Percentiles rank a stretch among this genome's conserved stretches.
Conservation (phyloP, 768 basidiomycete genomes). For the Sarcodon sp. region DNA sequence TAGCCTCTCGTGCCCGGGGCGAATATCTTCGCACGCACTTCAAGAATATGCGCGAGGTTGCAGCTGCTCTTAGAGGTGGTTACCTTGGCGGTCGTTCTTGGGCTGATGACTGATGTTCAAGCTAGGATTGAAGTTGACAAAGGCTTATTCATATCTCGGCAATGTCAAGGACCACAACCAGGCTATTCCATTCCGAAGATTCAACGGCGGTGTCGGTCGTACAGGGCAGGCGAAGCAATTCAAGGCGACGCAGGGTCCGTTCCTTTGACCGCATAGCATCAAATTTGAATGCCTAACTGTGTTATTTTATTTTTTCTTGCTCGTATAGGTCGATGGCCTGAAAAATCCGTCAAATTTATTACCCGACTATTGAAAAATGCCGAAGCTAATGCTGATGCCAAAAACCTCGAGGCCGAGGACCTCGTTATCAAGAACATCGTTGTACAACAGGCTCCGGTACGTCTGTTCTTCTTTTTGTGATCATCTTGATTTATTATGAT, state of each 20-base stretch:
- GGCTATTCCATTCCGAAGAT: conserved; percentile 92
- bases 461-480: conserved; percentile 17
- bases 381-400: conserved; percentile 97
- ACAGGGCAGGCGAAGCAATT: conserved; percentile 94
- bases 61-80: conserved; percentile 82
- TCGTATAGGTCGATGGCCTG: conserved; percentile 91
- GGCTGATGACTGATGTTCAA: conserved; percentile 4
- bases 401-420: conserved; percentile 88
- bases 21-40: conserved; percentile 99
- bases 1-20: conserved; percentile 85
- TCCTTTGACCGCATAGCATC: neutral
- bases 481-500: conserved; percentile 1
- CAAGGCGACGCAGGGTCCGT: conserved; percentile 88
- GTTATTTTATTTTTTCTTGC: neutral
- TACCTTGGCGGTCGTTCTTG: conserved; percentile 3
- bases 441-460: conserved; percentile 94
- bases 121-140: conserved; percentile 83
- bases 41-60: conserved; percentile 99
- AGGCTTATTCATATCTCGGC: conserved; percentile 89
- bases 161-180: conserved; percentile 97
- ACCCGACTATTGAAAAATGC: conserved; percentile 94
- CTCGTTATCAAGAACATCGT: conserved; percentile 93
- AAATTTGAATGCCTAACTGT: neutral
- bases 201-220: conserved; percentile 90
- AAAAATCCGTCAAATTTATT: conserved; percentile 96